Evolutionary conservation across 768 basidiomycete species (phyloP), one percentile per base, ranked within the genome.

Genomic region (Trametes gibbosa): DNA sequence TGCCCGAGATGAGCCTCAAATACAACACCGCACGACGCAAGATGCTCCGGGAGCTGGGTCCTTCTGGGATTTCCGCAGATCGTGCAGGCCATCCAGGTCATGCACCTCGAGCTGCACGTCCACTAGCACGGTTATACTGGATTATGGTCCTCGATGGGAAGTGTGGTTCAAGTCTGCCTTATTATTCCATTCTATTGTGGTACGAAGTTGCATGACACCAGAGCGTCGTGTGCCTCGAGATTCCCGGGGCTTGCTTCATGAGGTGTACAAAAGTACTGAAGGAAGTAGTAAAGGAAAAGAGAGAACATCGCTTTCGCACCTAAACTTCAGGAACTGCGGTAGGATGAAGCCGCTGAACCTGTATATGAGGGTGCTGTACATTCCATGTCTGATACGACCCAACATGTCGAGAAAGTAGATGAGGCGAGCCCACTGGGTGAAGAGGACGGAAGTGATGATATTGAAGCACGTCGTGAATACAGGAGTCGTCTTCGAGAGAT

Each of bases 281-380:
- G 43, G 10, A 45, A 21, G 21, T 21, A 9, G 8, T 45, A 24
- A 13, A 5, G 37, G 27, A 27, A 41, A 21, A 25, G 35, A 25
- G 35, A 25, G 34, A 23, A 17, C 10, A 37, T 56, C 29, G 14
- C 24, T 56, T 9, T 56, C 27, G 55, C 55, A 56, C 55, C 55
- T 40, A 56, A 56, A 56, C 55, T 56, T 56, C 55, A 56, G 55
- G 55, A 49, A 50, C 55, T 56, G 55, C 55, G 55, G 55, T 56
- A 23, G 40, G 1, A 40, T 21, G 40, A 49, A 42, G 55, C 55
- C 55, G 55, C 55, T 50, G 55, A 21, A 56, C 55, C 55, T 56
- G 55, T 56, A 56, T 56, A 56, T 56, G 55, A 56, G 47, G 55
- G 55, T 49, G 55, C 55, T 35, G 13, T n/a, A 40, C 10, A 6